Percentiles rank a stretch among this genome's conserved stretches.
phyloP scores from a whole-genome alignment of 1,284 basidiomycete genomes.

The Fistulinella cinereoalba region DNA sequence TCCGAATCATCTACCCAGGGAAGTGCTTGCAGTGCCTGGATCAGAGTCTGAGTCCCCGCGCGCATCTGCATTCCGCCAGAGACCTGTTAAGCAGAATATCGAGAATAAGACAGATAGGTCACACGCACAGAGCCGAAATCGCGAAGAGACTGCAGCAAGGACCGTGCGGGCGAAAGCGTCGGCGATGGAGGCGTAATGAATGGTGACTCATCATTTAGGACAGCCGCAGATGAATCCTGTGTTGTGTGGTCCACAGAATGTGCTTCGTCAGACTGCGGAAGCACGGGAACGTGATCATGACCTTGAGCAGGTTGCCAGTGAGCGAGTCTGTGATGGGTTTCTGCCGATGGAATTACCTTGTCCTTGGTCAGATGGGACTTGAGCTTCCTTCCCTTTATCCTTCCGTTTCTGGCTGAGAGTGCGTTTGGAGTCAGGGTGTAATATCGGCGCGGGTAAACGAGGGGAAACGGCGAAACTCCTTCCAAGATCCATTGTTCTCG shows the following conservation, averaged over 20 bases:
- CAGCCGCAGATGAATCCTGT: slow-evolving; percentile 13
- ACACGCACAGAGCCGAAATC: slow-evolving; percentile 63
- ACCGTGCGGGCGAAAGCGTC: slow-evolving; percentile 41
- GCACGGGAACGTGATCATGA: slow-evolving; percentile 2
- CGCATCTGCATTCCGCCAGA: slow-evolving; percentile 56
- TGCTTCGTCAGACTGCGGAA: slow-evolving; percentile 13
- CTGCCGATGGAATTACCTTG: slow-evolving; percentile 24
- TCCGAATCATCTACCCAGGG: slow-evolving; percentile 71
- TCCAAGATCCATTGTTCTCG: slow-evolving; percentile 56
- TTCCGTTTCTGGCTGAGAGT: slow-evolving; percentile 56
- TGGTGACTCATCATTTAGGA: slow-evolving; percentile 62
- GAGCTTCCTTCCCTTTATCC: slow-evolving; percentile 45
- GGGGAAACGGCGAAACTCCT: slow-evolving; percentile 48
- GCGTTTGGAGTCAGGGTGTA: slow-evolving; percentile 45
- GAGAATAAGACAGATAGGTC: not conserved
- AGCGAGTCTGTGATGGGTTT: slow-evolving; percentile 12
- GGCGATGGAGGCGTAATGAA: slow-evolving; percentile 75
- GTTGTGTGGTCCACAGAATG: slow-evolving; percentile 13
- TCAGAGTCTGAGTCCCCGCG: slow-evolving; percentile 78
- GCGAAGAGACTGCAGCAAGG: slow-evolving; percentile 51
- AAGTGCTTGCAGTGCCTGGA: slow-evolving; percentile 78
- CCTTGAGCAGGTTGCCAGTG: slow-evolving; percentile 30
- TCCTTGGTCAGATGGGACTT: slow-evolving; percentile 30
- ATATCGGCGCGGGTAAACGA: slow-evolving; percentile 27
- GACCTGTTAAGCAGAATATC: slow-evolving; percentile 5